Evolutionary conservation across 2,329 filamentous ascomycete genomes (phyloP).

Genomic region (Talaromyces piceae): DNA sequence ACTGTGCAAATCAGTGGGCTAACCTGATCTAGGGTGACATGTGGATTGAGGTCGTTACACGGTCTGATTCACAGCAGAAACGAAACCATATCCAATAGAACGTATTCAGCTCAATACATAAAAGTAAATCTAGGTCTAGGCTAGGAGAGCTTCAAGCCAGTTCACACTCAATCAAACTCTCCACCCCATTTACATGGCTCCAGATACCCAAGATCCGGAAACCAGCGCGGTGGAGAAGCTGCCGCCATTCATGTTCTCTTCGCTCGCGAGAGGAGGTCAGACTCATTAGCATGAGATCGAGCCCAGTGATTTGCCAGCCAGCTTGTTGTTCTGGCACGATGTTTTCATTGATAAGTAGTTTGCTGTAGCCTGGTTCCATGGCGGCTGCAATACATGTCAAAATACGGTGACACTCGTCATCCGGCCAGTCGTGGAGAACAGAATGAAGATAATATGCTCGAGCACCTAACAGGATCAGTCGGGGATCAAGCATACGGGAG

Average conservation of each 20-base stretch:
- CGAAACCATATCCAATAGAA: too few relatives aligned
- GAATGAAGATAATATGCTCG: conserved; percentile 19
- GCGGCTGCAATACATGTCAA: conserved; percentile 14
- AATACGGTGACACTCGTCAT: conserved; percentile 15
- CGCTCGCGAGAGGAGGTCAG: conserved; percentile 16
- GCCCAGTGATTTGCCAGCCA: not conserved
- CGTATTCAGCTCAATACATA: not conserved
- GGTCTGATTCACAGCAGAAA: too few relatives aligned
- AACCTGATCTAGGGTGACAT: too few relatives aligned
- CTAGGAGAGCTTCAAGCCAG: not conserved
- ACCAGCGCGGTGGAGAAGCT: conserved; percentile 15
- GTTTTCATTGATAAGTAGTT: conserved; percentile 22
- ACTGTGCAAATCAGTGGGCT: too few relatives aligned
- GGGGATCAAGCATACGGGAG: not conserved
- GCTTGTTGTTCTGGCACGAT: not conserved
- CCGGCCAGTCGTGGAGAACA: conserved; percentile 23
- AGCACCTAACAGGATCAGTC: not conserved
- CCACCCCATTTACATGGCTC: not conserved
- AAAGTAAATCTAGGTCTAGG: not conserved
- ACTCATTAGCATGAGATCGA: conserved; percentile 18
- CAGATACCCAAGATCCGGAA: conserved; percentile 10
- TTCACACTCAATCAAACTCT: not conserved
- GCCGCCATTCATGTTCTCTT: conserved; percentile 16
- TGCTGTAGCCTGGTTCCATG: conserved; percentile 18
- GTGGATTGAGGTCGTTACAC: too few relatives aligned